Percentiles rank a stretch among this genome's conserved stretches.
Conservation (phyloP, 2,329 filamentous ascomycete species). For the Epichloe aotearoae region DNA sequence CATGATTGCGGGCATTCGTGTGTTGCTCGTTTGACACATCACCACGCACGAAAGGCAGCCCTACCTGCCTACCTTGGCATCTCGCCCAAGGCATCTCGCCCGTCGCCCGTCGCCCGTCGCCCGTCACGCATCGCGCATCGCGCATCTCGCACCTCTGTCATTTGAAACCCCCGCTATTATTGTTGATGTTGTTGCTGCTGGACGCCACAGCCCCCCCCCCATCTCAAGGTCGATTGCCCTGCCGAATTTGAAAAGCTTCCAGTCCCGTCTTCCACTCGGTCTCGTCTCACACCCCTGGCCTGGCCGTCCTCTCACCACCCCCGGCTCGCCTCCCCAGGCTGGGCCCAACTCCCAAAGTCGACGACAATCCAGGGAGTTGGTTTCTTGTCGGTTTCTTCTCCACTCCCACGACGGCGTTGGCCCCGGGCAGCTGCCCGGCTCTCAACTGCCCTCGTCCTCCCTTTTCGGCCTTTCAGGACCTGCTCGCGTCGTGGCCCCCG, state of each 20-base stretch:
- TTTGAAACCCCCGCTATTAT: background rate
- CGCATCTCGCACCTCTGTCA: background rate
- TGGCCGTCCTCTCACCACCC: background rate
- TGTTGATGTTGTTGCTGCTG: background rate
- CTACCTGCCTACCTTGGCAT: background rate
- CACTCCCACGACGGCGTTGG: conserved; percentile 9
- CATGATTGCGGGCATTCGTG: background rate
- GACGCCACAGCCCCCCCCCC: background rate
- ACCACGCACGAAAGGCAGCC: background rate
- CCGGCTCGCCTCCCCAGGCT: conserved; percentile 2
- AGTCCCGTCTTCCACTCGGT: no score
- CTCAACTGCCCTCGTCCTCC: background rate
- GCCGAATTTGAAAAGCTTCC: background rate
- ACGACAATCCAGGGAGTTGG: conserved; percentile 4
- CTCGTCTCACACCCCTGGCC: conserved; percentile 1
- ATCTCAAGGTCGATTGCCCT: background rate
- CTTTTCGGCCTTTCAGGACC: conserved; percentile 4
- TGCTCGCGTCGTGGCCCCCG: conserved; percentile 4
- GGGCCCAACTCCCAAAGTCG: conserved; percentile 7
- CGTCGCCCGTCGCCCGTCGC: no score
- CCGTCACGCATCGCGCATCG: no score
- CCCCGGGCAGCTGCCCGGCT: conserved; percentile 8
- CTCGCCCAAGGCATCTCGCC: no score
- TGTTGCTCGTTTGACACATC: background rate
- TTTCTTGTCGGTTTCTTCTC: conserved; percentile 5